These are phyloP conservation scores for Venturia nashicola DNA, from an alignment of 2,329 filamentous ascomycete species.

Conservation along the genomic window DNA sequence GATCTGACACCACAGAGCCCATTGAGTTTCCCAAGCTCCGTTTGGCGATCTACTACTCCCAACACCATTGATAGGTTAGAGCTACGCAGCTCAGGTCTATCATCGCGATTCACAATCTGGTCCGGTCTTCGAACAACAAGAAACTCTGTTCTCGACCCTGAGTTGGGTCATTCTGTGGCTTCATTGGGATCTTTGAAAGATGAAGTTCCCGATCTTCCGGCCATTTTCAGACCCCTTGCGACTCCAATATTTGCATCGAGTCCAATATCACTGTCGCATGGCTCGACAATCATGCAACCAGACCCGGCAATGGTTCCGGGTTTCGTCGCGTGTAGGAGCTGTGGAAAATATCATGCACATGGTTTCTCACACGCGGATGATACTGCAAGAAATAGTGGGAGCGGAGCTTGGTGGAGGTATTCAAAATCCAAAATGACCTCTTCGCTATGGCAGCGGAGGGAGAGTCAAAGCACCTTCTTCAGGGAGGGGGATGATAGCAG, in stretches of 20 bases:
- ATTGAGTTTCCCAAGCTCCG: neutral
- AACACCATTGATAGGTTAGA: neutral
- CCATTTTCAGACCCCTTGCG: neutral
- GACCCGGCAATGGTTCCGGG: neutral
- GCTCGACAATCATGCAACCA: neutral
- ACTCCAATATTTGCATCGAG: neutral
- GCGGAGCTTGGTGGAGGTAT: neutral
- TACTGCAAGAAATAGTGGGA: neutral
- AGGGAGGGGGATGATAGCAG: neutral
- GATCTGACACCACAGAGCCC: neutral
- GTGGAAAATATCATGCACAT: neutral
- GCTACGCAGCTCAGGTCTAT: neutral
- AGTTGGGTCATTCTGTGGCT: neutral
- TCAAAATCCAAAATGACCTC: neutral
- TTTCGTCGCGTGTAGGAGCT: neutral
- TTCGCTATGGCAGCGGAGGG: neutral
- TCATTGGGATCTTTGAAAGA: neutral
- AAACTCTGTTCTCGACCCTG: neutral
- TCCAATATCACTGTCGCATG: neutral
- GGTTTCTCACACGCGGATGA: neutral
- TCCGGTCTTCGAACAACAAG: neutral
- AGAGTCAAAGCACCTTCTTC: neutral
- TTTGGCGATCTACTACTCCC: neutral
- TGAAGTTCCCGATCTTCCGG: neutral
- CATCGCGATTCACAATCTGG: neutral